Base-by-base conservation (phyloP, 257 asterid genomes). In the Cynanchum wilfordii region DNA sequence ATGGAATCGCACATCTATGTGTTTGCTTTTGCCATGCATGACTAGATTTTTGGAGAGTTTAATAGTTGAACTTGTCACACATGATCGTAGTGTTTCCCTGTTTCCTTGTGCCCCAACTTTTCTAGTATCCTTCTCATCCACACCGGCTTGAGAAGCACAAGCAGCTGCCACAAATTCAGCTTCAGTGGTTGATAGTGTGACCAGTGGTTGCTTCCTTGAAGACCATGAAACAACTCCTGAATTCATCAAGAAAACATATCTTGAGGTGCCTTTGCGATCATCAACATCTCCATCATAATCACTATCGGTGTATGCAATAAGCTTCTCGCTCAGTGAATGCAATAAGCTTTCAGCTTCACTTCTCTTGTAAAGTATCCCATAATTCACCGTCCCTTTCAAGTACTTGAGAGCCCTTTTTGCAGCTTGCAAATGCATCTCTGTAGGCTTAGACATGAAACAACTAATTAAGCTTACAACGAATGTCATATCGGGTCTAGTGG, bases 231-330 rank as follows among this genome's bases (percentile, higher is more conserved):
- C n/a, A n/a, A n/a, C n/a, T n/a, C n/a, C n/a, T n/a, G n/a, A n/a
- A n/a, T n/a, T n/a, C n/a, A n/a, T n/a, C n/a, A n/a, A n/a, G n/a
- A n/a, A n/a, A n/a, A n/a, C 57, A 45, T 9, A 10, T 3, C 24
- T 38, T 1, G 38, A 68, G 24, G 72, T 68, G 36, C 56, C 24
- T 10, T 22, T n/a, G 12, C 58, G 3, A 45, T 45, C 58, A 45
- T 68, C 71, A 38, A 12, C 12, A 44, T 67, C 71, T 40, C 55
- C 17, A 17, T 17, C 71, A 67, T 67, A 40, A 67, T 67, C 57
- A 1, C 33, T 45, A 25, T 67, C 38, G 3, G 57, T 16, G n/a
- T 40, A 66, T 0, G 33, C 36, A 4, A 38, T 5, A 0, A 24
- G 16, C 10, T n/a, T 1, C 4, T 8, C 1, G n/a, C n/a, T n/a